These are phyloP conservation scores for Amanita rubescens DNA, from an alignment of 768 basidiomycete genomes.

Conservation along the genomic window DNA sequence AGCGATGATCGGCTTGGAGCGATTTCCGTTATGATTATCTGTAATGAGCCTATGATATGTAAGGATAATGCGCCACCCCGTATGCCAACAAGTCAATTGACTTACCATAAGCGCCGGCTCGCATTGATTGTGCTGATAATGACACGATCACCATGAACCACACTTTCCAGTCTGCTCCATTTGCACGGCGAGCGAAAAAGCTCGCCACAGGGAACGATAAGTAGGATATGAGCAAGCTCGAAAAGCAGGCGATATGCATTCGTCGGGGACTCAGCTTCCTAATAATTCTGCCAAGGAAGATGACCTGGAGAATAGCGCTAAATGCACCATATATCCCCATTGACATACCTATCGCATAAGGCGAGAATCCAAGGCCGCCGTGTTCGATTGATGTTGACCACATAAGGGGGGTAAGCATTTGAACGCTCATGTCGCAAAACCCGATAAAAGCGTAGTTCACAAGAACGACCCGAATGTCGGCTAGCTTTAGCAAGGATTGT, in stretches of 20 bases:
- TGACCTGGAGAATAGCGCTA: conserved; percentile 44
- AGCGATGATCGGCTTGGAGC: not conserved
- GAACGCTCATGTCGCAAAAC: not conserved
- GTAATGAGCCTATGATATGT: not conserved
- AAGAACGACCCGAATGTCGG: not conserved
- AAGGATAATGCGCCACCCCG: not conserved
- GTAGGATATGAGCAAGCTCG: conserved; percentile 13
- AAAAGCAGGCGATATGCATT: conserved; percentile 30
- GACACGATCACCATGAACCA: not conserved
- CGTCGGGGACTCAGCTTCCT: conserved; percentile 36
- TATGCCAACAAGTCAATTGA: not conserved
- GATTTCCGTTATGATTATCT: not conserved
- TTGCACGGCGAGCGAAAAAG: not conserved
- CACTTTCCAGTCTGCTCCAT: not conserved
- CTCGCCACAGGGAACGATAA: conserved; percentile 9
- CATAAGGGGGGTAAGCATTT: conserved; percentile 17
- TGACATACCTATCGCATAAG: conserved; percentile 45
- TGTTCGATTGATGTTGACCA: conserved; percentile 42
- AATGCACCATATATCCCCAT: conserved; percentile 41
- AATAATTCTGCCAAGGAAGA: conserved; percentile 38
- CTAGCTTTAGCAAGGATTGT: not conserved
- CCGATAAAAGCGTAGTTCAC: not conserved
- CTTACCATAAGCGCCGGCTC: not conserved
- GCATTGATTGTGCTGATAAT: not conserved
- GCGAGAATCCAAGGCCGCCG: conserved; percentile 50